Percentiles rank a stretch among this genome's conserved stretches.
Conservation (phyloP, 192 early-diverging fungal genomes). For the Coemansia pectinata region DNA sequence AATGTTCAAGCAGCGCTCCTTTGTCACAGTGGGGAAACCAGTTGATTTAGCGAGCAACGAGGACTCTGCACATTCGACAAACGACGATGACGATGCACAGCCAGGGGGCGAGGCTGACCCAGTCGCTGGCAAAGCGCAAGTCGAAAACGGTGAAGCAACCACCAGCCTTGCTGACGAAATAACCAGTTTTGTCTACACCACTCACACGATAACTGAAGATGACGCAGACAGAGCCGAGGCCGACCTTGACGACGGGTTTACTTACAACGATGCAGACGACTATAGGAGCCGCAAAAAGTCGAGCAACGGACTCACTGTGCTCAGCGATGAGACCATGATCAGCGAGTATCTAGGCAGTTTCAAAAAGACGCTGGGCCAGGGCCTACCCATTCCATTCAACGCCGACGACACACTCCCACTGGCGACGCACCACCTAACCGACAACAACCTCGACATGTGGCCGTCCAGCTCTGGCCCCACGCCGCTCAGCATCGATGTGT, state of each 20-base stretch:
- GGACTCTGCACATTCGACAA: background rate
- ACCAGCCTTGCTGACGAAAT: slow-evolving; percentile 29
- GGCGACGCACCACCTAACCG: slow-evolving; percentile 19
- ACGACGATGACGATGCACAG: slow-evolving; percentile 1
- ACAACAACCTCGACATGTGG: slow-evolving; percentile 42
- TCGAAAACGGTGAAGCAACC: background rate
- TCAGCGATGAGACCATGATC: slow-evolving; percentile 33
- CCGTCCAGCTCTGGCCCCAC: slow-evolving; percentile 32
- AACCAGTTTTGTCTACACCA: slow-evolving; percentile 41
- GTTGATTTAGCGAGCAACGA: slow-evolving; percentile 22
- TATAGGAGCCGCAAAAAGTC: slow-evolving; percentile 26
- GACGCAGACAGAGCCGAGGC: slow-evolving; percentile 16
- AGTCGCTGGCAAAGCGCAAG: slow-evolving; percentile 17
- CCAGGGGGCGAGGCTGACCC: slow-evolving; percentile 21
- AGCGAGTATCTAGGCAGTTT: slow-evolving; percentile 31
- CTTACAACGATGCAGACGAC: slow-evolving; percentile 36
- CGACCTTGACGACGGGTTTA: slow-evolving; percentile 31
- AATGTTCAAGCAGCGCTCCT: slow-evolving; percentile 40
- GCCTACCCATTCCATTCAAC: slow-evolving; percentile 26
- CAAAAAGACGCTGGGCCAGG: slow-evolving; percentile 15
- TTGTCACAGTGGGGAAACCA: slow-evolving; percentile 44
- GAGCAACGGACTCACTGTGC: slow-evolving; percentile 34
- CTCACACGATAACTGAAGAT: slow-evolving; percentile 32
- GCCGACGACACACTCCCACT: slow-evolving; percentile 32
- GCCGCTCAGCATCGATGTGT: slow-evolving; percentile 9